phyloP scores from a whole-genome alignment of 768 basidiomycete genomes.

The Phylloporus arenicola region DNA sequence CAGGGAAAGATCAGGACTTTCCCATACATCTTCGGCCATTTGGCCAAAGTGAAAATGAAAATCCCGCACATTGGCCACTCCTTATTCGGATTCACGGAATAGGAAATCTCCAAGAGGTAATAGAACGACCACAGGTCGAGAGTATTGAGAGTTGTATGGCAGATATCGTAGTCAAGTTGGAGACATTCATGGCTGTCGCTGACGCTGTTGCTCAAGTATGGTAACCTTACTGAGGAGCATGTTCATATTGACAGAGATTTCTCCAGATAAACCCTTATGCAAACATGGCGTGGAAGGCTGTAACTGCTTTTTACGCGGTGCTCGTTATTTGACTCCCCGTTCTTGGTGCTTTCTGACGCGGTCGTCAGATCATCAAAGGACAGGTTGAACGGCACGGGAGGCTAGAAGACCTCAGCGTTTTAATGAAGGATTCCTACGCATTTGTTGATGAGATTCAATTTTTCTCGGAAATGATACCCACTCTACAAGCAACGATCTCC shows the following conservation, averaged over 20 bases:
- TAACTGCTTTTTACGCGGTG: conserved; percentile 27
- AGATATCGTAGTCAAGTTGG: conserved; percentile 20
- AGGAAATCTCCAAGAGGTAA: not conserved
- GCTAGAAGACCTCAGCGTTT: conserved; percentile 21
- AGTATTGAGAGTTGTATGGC: conserved; percentile 16
- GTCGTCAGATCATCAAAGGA: conserved; percentile 21
- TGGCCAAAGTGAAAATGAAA: not conserved
- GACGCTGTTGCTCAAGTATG: conserved; percentile 21
- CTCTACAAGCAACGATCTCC: conserved; percentile 25
- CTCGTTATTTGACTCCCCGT: not conserved
- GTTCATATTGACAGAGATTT: not conserved
- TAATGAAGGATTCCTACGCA: conserved; percentile 30
- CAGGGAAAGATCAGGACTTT: conserved; percentile 14
- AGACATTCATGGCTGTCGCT: conserved; percentile 20
- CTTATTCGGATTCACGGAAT: conserved; percentile 17
- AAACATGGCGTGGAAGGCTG: conserved; percentile 26
- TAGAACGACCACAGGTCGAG: not conserved
- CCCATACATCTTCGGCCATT: conserved; percentile 14
- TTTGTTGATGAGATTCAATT: conserved; percentile 29
- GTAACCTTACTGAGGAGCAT: not conserved
- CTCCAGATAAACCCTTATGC: conserved; percentile 23
- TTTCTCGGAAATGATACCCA: conserved; percentile 25
- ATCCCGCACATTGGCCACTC: conserved; percentile 13
- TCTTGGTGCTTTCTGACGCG: conserved; percentile 5
- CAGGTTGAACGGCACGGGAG: conserved; percentile 25